Evolutionary conservation across 164 flowering plant species (phyloP), one percentile per base, ranked within the genome.

Genomic region (Macadamia tetraphylla): DNA sequence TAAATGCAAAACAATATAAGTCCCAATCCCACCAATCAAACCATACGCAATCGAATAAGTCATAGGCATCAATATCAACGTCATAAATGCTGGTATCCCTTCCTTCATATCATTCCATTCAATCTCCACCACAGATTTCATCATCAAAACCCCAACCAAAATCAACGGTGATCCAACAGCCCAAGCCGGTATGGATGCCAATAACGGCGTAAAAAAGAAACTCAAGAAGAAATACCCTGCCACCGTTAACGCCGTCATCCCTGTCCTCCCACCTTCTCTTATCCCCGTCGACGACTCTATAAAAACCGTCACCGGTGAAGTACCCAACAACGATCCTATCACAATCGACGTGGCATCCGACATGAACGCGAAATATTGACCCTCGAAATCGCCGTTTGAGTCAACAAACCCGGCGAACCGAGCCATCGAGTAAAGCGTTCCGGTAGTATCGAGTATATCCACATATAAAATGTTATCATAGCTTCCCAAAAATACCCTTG

Each of bases 81-180:
- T 93, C 32, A 89, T 65, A 51, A 93, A 93, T 29, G 91, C 98
- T 15, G 98, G 98, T 4, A 93, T 84, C 9, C 87, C 98, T 71
- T 93, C 77, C 71, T 76, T 73, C 97, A 93, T 91, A 57, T 93
- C 91, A 17, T 71, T 68, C 98, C 98, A 93, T 3, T 93, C 88
- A 32, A 93, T 81, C 77, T 93, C 94, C 77, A 74, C 84, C 85
- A 88, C 92, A 15, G 88, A 75, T 71, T 71, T 86, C 98, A 93
- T 93, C 98, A 93, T 93, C 87, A 93, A 14, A 23, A 91, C 97
- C 13, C 98, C 97, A 10, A 93, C 98, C 64, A 89, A 64, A 1
- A 93, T 80, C 87, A 91, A 65, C 71, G 98, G 96, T 68, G 97
- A 92, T 15, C 96, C 98, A 64, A 93, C 96, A 60, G 98, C 98